Base-by-base conservation (phyloP, 306 rosid genomes). In the Malus sylvestris region DNA sequence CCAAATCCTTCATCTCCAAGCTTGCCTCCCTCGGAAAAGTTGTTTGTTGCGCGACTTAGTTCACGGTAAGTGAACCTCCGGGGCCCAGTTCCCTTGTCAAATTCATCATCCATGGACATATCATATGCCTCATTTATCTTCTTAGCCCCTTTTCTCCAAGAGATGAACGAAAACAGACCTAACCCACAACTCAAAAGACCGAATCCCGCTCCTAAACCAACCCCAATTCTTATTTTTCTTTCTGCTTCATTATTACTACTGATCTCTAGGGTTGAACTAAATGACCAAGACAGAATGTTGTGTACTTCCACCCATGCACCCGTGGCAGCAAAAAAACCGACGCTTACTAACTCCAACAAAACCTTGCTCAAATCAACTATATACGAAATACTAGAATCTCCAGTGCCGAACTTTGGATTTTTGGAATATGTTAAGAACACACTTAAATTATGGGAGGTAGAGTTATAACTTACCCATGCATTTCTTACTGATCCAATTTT, bases 1-100 rank as follows among this genome's bases (percentile, higher is more conserved):
- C 93, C 92, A 68, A 91, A 89, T 32, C 94, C 94, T 67, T 95
- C 92, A 80, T 91, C 93, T 42, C 93, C 92, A 2, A 91, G 93
- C 81, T 89, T 91, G 32, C 89, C 92, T 61, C 44, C 73, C 53
- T 84, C 89, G 0, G 76, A 71, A 30, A 91, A 91, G 27, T 73
- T 77, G 46, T 78, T 78, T 2, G 91, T 91, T 62, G 92, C 91
- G 0, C 49, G 76, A 77, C 72, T 84, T 51, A 91, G 71, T 71
- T 89, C 89, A 2, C 20, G 71, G 79, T 83, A 88, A 16, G 85
- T 87, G 85, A 87, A 91, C 83, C 88, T 84, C 76, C 83, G 84
- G 0, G 92, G 92, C 12, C 93, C 92, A 0, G 90, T 80, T 76
- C 90, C 96, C 81, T 84, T 83, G 74, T 84, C 89, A 63, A 91